These are phyloP conservation scores for Backusella tarrabulga DNA, from an alignment of 192 early-diverging fungal species.

Conservation along the genomic window DNA sequence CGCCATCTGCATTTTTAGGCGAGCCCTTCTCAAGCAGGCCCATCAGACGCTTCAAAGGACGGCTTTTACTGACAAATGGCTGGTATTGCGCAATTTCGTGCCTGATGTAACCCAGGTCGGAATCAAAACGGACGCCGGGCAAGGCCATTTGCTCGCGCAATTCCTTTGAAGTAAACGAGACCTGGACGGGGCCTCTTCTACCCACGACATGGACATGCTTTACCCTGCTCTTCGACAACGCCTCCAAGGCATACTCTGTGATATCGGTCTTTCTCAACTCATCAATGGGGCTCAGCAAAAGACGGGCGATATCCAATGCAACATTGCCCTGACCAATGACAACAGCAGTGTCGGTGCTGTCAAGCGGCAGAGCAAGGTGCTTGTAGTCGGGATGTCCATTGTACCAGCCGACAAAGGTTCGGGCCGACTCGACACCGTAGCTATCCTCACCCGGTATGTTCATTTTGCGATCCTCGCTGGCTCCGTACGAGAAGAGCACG, in stretches of 20 bases:
- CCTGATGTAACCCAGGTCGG: conserved; percentile 60
- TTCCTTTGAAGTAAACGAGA: conserved; percentile 93
- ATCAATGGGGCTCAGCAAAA: conserved; percentile 72
- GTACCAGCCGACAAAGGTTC: conserved; percentile 94
- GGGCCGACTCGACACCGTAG: conserved; percentile 67
- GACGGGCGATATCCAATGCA: conserved; percentile 86
- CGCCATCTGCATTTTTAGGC: conserved; percentile 9
- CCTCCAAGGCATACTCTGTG: conserved; percentile 67
- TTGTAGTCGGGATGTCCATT: conserved; percentile 81
- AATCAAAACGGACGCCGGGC: conserved; percentile 57
- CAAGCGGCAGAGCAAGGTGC: conserved; percentile 60
- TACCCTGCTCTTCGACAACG: conserved; percentile 63
- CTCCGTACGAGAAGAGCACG: conserved; percentile 86
- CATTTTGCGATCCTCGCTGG: conserved; percentile 68
- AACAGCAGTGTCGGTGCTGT: conserved; percentile 68
- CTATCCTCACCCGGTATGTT: conserved; percentile 68
- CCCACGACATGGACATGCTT: conserved; percentile 86
- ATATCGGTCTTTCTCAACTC: conserved; percentile 85
- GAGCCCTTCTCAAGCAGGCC: conserved; percentile 68
- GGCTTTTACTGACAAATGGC: conserved; percentile 39
- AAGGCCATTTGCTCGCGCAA: conserved; percentile 89
- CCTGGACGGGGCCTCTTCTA: conserved; percentile 88
- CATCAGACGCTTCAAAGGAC: conserved; percentile 84
- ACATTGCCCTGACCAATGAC: conserved; percentile 96
- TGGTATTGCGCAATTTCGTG: conserved; percentile 47